These are phyloP conservation scores for Suillus weaverae DNA, from an alignment of 768 basidiomycete genomes.

Conservation along the genomic window DNA sequence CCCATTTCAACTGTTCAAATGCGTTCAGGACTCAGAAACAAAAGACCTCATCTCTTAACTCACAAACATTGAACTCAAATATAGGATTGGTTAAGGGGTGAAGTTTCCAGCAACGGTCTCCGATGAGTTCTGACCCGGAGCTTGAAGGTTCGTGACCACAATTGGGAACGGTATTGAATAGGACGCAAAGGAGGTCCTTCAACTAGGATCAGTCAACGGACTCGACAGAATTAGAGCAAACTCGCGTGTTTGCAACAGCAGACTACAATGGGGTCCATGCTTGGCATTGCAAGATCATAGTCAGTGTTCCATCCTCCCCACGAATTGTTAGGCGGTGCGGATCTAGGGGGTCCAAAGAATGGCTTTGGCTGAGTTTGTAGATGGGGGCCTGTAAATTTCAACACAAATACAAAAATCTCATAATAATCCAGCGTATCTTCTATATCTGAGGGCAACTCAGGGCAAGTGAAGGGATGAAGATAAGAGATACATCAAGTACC, in stretches of 20 bases:
- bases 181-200: slow-evolving; percentile 33
- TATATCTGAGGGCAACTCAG: too few species aligned
- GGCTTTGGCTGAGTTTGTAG: too few species aligned
- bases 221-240: not conserved
- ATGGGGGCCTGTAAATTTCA: too few species aligned
- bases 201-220: slow-evolving; percentile 2
- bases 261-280: slow-evolving; percentile 30
- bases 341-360: slow-evolving; percentile 30
- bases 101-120: slow-evolving; percentile 19
- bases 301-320: slow-evolving; percentile 38
- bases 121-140: slow-evolving; percentile 26
- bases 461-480: too few species aligned
- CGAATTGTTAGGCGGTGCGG: slow-evolving; percentile 16
- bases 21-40: not conserved
- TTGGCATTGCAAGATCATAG: slow-evolving; percentile 21
- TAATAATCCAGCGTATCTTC: too few species aligned
- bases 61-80: slow-evolving; percentile 38
- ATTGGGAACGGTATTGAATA: slow-evolving; percentile 42
- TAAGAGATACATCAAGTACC: too few species aligned
- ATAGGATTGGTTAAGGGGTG: slow-evolving; percentile 34
- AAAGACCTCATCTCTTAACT: slow-evolving; percentile 11
- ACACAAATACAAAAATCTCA: too few species aligned
- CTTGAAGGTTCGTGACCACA: slow-evolving; percentile 29
- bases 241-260: slow-evolving; percentile 33
- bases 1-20: slow-evolving; percentile 37